Evolutionary conservation across 2,329 filamentous ascomycete species (phyloP).

Genomic region (Aspergillus sp.): DNA sequence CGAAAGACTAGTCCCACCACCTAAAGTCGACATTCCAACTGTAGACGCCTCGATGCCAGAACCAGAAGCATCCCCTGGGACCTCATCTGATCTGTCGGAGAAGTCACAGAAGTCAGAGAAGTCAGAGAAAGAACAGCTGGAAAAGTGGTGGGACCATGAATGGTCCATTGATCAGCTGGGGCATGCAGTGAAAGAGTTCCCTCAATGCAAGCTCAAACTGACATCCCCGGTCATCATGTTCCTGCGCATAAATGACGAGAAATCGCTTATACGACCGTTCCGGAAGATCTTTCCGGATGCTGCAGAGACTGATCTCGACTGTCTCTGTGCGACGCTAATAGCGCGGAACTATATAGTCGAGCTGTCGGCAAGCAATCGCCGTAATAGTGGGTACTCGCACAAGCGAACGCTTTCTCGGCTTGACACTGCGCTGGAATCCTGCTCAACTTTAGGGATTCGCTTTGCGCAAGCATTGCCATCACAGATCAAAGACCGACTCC

Average conservation of each 20-base stretch:
- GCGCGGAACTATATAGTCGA: constrained; percentile 32
- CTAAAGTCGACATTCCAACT: constrained; percentile 14
- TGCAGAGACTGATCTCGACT: constrained; percentile 27
- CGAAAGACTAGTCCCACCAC: constrained; percentile 10
- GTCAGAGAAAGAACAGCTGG: constrained; percentile 15
- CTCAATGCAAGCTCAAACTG: constrained; percentile 27
- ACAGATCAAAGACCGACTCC: constrained; percentile 21
- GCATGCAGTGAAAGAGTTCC: constrained; percentile 28
- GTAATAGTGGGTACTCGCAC: constrained; percentile 12
- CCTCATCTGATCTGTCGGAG: constrained; percentile 17
- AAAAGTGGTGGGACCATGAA: constrained; percentile 31
- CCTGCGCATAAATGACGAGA: constrained; percentile 30
- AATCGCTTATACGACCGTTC: constrained; percentile 26
- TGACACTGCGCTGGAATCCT: constrained; percentile 25
- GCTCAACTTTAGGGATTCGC: constrained; percentile 26
- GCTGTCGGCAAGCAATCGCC: constrained; percentile 19
- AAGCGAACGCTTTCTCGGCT: constrained; percentile 15
- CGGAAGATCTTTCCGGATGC: constrained; percentile 29
- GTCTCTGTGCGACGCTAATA: constrained; percentile 30
- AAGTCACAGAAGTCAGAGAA: no score
- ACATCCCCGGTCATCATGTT: constrained; percentile 34
- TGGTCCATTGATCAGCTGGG: constrained; percentile 35
- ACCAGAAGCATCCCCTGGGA: constrained; percentile 9
- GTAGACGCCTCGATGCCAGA: constrained; percentile 10
- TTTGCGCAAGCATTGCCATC: constrained; percentile 17